Base-by-base conservation (phyloP, 1,284 basidiomycete genomes). In the Malassezia brasiliensis region DNA sequence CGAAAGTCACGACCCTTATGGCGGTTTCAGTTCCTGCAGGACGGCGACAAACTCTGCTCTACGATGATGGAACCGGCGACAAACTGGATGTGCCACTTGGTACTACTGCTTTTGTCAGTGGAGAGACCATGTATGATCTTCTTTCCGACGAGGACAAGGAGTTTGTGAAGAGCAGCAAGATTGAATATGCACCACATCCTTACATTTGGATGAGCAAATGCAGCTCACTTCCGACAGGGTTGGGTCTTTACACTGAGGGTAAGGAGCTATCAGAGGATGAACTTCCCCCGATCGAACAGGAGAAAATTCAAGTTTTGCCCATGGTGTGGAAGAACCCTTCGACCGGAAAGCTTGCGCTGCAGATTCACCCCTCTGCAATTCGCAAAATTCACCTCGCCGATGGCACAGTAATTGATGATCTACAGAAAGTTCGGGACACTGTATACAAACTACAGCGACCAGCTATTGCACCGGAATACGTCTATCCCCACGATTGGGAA, bases 51-150 rank as follows among this genome's bases (percentile, higher is more conserved):
- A 79, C 79, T 1, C 82, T 84, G 53, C 77, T 86, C 46, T 93
- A 94, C 74, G 90, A 93, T 68, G 90, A 93, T 74, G 88, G 87
- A 2, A 86, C 87, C 0, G 85, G 84, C 0, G 88, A 93, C 60
- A 84, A 85, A 75, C 77, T 91, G 1, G 69, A 79, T 8, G 87
- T 93, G 0, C 87, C 90, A 2, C 79, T 90, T 6, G 89, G 88
- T 1, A 88, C 87, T 0, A 94, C 90, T 0, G 87, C 84, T 10
- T 91, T 62, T 37, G 61, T 64, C 22, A 60, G 54, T 12, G 89
- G 88, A 5, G 82, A 80, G 76, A 85, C 82, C 37, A 91, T 90
- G 83, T 91, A 93, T 67, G 83, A 89, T 44, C 81, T 88, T 35
- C 78, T 93, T 17, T 81, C 87, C 0, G 72, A 79, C 0, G 81